phyloP scores from a whole-genome alignment of 2,329 filamentous ascomycete species.

The Trichoderma atroviride region DNA sequence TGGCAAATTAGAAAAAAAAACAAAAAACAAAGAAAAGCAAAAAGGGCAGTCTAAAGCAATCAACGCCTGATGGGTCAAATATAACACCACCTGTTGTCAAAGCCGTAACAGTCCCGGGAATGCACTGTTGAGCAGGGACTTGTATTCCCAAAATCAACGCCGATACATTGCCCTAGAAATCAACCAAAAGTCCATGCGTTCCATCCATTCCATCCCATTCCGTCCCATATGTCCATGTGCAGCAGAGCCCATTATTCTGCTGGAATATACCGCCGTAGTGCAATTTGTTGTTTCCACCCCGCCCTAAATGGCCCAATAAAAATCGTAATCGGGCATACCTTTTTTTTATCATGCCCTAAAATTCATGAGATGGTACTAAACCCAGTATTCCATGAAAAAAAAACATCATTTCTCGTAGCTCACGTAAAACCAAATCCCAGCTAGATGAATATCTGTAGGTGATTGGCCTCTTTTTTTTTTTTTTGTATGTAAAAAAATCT shows the following conservation, averaged over 20 bases:
- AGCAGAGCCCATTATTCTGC: conserved; percentile 19
- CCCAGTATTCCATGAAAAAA: conserved; percentile 14
- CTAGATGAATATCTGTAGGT: not conserved
- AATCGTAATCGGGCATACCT: conserved; percentile 20
- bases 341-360: conserved; percentile 4
- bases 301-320: conserved; percentile 16
- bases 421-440: conserved; percentile 20
- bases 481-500: not conserved
- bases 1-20: not conserved
- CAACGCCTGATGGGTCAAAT: conserved; percentile 21
- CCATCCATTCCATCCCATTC: conserved; percentile 16
- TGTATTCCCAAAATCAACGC: not conserved
- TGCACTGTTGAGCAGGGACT: conserved; percentile 5
- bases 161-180: conserved; percentile 5
- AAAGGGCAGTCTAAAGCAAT: conserved; percentile 17
- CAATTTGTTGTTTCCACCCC: conserved; percentile 23
- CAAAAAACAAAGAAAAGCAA: not conserved
- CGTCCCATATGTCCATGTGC: conserved; percentile 21
- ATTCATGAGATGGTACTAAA: conserved; percentile 9
- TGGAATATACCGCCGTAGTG: conserved; percentile 3
- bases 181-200: conserved; percentile 14
- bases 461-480: not conserved
- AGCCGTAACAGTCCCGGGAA: conserved; percentile 16
- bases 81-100: conserved; percentile 23
- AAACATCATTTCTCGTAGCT: conserved; percentile 26